Conservation (phyloP, 2,329 filamentous ascomycete genomes). For the Botrytis squamosa region DNA sequence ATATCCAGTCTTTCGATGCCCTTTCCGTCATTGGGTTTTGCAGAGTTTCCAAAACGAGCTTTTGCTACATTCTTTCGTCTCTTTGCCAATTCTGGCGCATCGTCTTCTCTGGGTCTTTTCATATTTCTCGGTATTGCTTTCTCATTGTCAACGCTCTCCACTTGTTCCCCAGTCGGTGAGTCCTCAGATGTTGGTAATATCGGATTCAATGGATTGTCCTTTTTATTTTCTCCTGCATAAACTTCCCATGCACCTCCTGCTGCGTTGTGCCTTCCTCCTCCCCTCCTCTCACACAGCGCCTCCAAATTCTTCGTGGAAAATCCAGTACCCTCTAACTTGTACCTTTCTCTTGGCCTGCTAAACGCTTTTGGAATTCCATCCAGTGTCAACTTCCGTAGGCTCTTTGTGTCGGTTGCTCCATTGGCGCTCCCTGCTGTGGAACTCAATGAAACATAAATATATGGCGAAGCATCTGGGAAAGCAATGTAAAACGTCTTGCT, state of each 20-base stretch:
- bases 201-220: slow-evolving; percentile 52
- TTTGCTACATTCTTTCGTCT: slow-evolving; percentile 60
- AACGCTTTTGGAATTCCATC: slow-evolving; percentile 81
- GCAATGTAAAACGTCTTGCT: slow-evolving; percentile 75
- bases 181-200: slow-evolving; percentile 37
- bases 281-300: slow-evolving; percentile 67
- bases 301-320: slow-evolving; percentile 70
- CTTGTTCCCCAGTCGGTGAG: slow-evolving; percentile 23
- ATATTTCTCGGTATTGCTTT: slow-evolving; percentile 23
- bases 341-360: slow-evolving; percentile 70
- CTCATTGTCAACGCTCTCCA: slow-evolving; percentile 28
- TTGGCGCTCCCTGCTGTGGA: slow-evolving; percentile 53
- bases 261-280: slow-evolving; percentile 66
- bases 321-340: slow-evolving; percentile 64
- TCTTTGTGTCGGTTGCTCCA: slow-evolving; percentile 51
- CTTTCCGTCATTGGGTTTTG: slow-evolving; percentile 53
- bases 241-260: slow-evolving; percentile 78
- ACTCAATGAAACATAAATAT: slow-evolving; percentile 67
- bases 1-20: slow-evolving; percentile 63
- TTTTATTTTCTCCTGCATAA: slow-evolving; percentile 62
- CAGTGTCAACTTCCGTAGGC: slow-evolving; percentile 68
- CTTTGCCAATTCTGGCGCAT: slow-evolving; percentile 48
- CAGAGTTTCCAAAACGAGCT: slow-evolving; percentile 68
- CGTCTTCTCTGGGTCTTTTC: slow-evolving; percentile 36
- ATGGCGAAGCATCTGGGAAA: slow-evolving; percentile 77